Evolutionary conservation across 805 yeast genomes (phyloP).

Genomic region (Teunomyces aglyptinius): DNA sequence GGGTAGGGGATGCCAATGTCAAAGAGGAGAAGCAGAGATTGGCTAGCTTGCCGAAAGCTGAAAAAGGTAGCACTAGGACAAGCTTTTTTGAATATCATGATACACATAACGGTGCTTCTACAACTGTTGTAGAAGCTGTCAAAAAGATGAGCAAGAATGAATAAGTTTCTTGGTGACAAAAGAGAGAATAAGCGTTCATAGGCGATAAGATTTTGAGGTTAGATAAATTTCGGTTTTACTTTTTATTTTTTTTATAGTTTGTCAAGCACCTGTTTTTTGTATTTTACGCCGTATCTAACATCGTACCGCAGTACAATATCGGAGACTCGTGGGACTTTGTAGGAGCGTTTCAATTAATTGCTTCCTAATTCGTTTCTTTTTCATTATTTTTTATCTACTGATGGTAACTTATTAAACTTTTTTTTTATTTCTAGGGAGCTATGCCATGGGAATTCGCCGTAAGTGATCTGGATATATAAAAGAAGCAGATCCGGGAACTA

Average conservation of each 20-base stretch:
- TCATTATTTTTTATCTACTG: slow-evolving; percentile 1
- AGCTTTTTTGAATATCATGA: neutral
- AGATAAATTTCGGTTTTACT: neutral
- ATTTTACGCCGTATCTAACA: neutral
- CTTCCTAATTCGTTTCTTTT: slow-evolving; percentile 1
- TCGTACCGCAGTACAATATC: neutral
- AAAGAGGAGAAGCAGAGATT: neutral
- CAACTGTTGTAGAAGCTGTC: neutral
- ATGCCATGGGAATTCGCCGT: neutral
- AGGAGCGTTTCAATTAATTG: neutral
- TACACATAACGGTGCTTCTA: neutral
- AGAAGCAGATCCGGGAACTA: neutral
- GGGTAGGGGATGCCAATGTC: slow-evolving; percentile 1
- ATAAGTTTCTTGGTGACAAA: neutral
- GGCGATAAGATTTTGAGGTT: neutral
- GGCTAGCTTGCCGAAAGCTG: neutral
- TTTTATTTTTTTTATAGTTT: neutral
- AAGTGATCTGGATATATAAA: neutral
- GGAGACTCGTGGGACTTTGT: neutral
- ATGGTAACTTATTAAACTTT: neutral
- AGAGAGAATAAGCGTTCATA: neutral
- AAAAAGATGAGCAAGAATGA: neutral
- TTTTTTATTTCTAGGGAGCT: neutral
- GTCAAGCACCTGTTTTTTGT: neutral
- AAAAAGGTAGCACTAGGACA: neutral